Percentiles rank a stretch among this genome's conserved stretches.
phyloP scores from a whole-genome alignment of 2,329 filamentous ascomycete genomes.

The Phialophora macrospora region DNA sequence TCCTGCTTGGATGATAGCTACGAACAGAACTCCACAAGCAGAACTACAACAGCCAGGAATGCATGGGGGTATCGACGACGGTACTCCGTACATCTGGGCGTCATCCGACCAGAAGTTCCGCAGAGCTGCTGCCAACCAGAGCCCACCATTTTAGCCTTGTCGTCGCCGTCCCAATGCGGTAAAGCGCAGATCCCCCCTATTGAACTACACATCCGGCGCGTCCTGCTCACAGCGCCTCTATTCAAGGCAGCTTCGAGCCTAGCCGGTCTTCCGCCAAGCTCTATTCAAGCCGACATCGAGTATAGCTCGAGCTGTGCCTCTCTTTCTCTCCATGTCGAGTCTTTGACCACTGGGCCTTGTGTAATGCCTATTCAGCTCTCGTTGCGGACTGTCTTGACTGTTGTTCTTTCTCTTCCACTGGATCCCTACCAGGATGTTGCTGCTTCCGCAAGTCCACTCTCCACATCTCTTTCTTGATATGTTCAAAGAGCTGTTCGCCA shows the following conservation, averaged over 20 bases:
- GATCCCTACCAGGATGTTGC: background rate
- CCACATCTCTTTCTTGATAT: conserved; percentile 22
- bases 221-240: conserved; percentile 12
- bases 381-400: conserved; percentile 17
- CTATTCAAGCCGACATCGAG: conserved; percentile 28
- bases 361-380: conserved; percentile 22
- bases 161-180: conserved; percentile 16
- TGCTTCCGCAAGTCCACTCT: conserved; percentile 1
- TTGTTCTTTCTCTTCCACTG: conserved; percentile 17
- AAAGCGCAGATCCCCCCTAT: conserved; percentile 21
- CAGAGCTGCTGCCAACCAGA: background rate
- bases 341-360: conserved; percentile 13
- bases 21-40: too few relatives aligned
- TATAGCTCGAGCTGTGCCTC: conserved; percentile 2
- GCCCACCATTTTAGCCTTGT: background rate
- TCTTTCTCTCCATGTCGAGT: conserved; percentile 12
- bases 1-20: too few relatives aligned
- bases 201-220: conserved; percentile 26
- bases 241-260: conserved; percentile 27
- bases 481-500: conserved; percentile 5
- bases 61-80: background rate
- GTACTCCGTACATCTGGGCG: background rate
- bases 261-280: background rate
- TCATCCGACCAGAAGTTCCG: background rate
- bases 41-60: too few relatives aligned